A percentile compares a stretch with the other conserved stretches of the same genome.
Conservation (phyloP, 768 basidiomycete species). For the Auricularia heimuer region DNA sequence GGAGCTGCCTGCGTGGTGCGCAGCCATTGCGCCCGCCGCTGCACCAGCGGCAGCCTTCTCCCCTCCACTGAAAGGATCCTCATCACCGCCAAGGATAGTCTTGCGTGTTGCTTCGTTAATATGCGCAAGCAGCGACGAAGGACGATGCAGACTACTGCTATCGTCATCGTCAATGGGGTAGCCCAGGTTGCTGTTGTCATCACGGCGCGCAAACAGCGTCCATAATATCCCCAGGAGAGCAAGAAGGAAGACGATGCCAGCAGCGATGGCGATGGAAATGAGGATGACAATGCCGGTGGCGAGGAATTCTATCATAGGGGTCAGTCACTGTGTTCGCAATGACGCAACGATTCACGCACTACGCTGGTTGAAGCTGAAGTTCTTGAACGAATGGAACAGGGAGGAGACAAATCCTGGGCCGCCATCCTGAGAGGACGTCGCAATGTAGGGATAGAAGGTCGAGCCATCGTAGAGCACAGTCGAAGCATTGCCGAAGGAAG, state of each 20-base stretch:
- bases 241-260: conserved; percentile 84
- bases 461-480: conserved; percentile 83
- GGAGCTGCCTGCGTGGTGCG: conserved; percentile 42
- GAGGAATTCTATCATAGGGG: conserved; percentile 54
- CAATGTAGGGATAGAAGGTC: conserved; percentile 71
- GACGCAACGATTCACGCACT: conserved; percentile 36
- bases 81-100: conserved; percentile 56
- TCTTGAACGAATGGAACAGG: conserved; percentile 73
- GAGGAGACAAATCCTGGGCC: conserved; percentile 60
- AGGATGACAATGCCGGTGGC: conserved; percentile 90
- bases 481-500: conserved; percentile 68
- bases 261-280: conserved; percentile 93
- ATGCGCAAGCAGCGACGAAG: conserved; percentile 80
- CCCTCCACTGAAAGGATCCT: conserved; percentile 27
- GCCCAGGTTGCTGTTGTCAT: conserved; percentile 45
- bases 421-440: conserved; percentile 56
- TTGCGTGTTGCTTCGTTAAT: conserved; percentile 84
- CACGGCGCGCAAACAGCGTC: conserved; percentile 77
- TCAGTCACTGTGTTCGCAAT: conserved; percentile 4
- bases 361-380: conserved; percentile 62
- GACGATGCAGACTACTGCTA: conserved; percentile 59
- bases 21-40: conserved; percentile 21
- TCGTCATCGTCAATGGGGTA: conserved; percentile 67
- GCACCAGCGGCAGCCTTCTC: conserved; percentile 28
- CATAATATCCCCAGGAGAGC: conserved; percentile 79